Evolutionary conservation across 169 alveolate genomes (phyloP).

Genomic region (Plasmodium falciparum): DNA sequence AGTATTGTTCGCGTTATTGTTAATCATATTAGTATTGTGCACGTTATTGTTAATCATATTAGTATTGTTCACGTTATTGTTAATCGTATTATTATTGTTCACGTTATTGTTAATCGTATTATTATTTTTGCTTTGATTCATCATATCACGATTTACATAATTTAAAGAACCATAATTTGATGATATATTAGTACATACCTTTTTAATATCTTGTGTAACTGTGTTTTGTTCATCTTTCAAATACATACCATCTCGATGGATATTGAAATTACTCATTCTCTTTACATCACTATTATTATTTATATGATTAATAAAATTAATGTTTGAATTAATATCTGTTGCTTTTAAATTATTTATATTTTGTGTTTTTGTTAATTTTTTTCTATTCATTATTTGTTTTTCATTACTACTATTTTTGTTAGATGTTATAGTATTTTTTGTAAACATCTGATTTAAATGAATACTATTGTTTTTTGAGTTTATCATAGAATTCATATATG

Average conservation of each 20-base stretch:
- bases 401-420: constrained; percentile 15
- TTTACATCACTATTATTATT: background rate
- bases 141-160: constrained; percentile 1
- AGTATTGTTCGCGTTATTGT: background rate
- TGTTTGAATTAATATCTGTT: constrained; percentile 8
- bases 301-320: background rate
- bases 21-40: background rate
- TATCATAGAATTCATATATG: background rate
- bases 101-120: background rate
- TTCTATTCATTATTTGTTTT: constrained; percentile 27
- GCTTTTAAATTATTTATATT: constrained; percentile 7
- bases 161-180: constrained; percentile 5
- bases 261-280: background rate
- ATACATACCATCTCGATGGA: background rate
- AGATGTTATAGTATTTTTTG: constrained; percentile 6
- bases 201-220: constrained; percentile 7
- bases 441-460: constrained; percentile 11
- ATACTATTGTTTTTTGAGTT: background rate
- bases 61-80: too few species aligned
- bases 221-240: background rate
- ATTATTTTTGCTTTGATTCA: background rate
- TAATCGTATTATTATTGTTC: background rate
- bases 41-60: too few species aligned
- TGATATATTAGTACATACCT: constrained; percentile 1
- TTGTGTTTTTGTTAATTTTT: constrained; percentile 12